These are phyloP conservation scores for Yamadazyma sp. DNA, from an alignment of 1,139 yeast genomes.

Conservation along the genomic window DNA sequence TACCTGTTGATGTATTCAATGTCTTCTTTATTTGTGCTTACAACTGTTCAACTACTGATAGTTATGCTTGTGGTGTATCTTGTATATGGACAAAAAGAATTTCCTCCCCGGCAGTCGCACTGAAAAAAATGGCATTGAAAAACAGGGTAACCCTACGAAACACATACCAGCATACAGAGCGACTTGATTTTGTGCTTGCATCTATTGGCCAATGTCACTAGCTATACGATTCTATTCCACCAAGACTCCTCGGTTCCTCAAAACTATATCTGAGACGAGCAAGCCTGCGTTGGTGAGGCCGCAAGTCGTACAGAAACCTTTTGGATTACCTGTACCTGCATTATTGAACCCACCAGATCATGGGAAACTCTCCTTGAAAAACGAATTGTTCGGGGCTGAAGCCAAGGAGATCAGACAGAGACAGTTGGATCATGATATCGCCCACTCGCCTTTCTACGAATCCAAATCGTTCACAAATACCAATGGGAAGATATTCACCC, in stretches of 20 bases:
- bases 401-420: constrained; percentile 54
- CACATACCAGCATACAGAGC: no score
- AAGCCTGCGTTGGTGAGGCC: constrained; percentile 32
- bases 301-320: constrained; percentile 33
- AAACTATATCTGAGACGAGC: constrained; percentile 28
- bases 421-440: constrained; percentile 69
- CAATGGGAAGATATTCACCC: constrained; percentile 78
- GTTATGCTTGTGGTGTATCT: background rate
- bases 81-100: constrained; percentile 1
- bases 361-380: constrained; percentile 21
- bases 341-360: constrained; percentile 25
- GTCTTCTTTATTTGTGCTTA: background rate
- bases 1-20: no score
- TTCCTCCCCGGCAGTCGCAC: background rate
- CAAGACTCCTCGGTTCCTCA: constrained; percentile 26
- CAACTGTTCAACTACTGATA: background rate
- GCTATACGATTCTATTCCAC: constrained; percentile 11
- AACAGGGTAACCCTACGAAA: constrained; percentile 2
- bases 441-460: constrained; percentile 86
- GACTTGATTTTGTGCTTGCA: background rate
- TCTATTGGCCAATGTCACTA: background rate
- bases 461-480: constrained; percentile 77
- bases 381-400: constrained; percentile 36
- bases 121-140: background rate
- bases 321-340: constrained; percentile 38